Conservation (phyloP, 306 rosid genomes). For the Lupinus albus region DNA sequence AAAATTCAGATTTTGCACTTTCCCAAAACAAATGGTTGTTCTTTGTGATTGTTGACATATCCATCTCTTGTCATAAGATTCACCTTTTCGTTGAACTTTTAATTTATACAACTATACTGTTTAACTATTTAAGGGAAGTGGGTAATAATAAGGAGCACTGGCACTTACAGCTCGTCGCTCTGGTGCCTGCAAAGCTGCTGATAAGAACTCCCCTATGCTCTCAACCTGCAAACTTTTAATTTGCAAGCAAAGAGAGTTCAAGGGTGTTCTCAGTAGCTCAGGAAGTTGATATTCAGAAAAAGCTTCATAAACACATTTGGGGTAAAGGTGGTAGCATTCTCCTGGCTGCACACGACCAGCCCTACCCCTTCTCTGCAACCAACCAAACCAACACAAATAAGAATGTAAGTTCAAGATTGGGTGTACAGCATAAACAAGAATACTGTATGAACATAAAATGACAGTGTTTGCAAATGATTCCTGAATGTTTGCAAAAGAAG, state of each 20-base stretch:
- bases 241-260: constrained; percentile 97
- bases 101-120: constrained; percentile 11
- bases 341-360: constrained; percentile 99
- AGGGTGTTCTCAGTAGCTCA: constrained; percentile 92
- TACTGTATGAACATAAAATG: constrained; percentile 1
- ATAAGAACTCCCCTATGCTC: constrained; percentile 90
- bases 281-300: constrained; percentile 97
- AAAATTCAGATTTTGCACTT: constrained; percentile 5
- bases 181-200: constrained; percentile 94
- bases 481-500: not conserved
- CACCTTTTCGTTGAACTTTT: constrained; percentile 18
- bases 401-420: constrained; percentile 32
- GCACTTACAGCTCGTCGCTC: constrained; percentile 74
- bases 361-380: constrained; percentile 92
- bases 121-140: not conserved
- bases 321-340: constrained; percentile 93
- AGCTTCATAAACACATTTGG: constrained; percentile 81
- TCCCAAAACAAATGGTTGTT: constrained; percentile 6
- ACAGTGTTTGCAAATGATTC: not conserved
- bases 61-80: constrained; percentile 18
- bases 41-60: not conserved
- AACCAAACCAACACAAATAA: constrained; percentile 36
- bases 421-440: constrained; percentile 21
- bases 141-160: not conserved
- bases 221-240: constrained; percentile 94